Evolutionary conservation across 1,139 yeast species (phyloP).

Genomic region (Geotrichum reessii): DNA sequence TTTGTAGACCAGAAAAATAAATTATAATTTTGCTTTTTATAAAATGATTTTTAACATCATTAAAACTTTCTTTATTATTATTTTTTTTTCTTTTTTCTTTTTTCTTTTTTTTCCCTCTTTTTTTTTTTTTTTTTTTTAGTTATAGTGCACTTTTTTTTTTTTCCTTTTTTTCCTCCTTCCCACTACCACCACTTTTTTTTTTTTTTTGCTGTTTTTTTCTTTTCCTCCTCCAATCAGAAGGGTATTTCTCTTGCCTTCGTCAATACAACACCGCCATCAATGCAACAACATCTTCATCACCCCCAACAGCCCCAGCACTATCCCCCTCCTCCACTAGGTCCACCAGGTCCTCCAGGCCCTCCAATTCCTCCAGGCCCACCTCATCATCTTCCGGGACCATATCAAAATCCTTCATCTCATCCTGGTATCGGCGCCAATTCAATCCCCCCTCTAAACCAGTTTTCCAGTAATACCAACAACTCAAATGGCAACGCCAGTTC

Average conservation of each 20-base stretch:
- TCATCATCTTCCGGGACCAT: not conserved
- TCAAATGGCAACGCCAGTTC: not conserved
- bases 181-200: conserved; percentile 1
- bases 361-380: no score
- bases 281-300: conserved; percentile 3
- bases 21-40: no score
- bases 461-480: not conserved
- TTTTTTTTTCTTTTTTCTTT: not conserved
- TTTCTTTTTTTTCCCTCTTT: not conserved
- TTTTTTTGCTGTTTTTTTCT: not conserved
- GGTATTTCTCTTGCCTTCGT: not conserved
- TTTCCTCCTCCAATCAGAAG: not conserved
- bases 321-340: not conserved
- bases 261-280: conserved; percentile 3
- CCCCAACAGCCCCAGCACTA: not conserved
- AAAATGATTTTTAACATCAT: no score
- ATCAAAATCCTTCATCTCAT: conserved; percentile 1
- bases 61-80: not conserved
- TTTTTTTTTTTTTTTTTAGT: not conserved
- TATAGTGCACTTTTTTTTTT: not conserved
- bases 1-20: no score
- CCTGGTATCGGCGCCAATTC: not conserved
- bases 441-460: not conserved
- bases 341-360: not conserved
- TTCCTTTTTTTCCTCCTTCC: not conserved